A percentile compares a stretch with the other conserved stretches of the same genome.
phyloP scores from a whole-genome alignment of 1,139 yeast genomes.

The Scheffersomyces titani region DNA sequence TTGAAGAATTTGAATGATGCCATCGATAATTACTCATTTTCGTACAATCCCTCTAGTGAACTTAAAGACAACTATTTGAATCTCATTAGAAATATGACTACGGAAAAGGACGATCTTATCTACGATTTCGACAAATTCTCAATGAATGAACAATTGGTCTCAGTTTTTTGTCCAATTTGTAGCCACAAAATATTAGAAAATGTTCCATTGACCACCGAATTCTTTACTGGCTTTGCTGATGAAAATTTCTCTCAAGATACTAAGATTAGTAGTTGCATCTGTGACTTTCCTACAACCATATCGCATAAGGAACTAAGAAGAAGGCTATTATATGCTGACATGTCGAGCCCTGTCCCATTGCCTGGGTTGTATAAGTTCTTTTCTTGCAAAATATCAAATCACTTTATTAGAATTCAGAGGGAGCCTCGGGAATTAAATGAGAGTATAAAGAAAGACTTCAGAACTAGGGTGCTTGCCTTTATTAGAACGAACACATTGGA shows the following conservation, averaged over 20 bases:
- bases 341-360: constrained; percentile 7
- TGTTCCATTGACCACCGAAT: constrained; percentile 17
- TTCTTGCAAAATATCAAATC: constrained; percentile 2
- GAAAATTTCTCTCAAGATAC: constrained; percentile 9
- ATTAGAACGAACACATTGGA: neutral
- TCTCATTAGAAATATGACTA: constrained; percentile 3
- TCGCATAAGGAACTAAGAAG: constrained; percentile 21
- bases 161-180: constrained; percentile 23
- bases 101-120: constrained; percentile 1
- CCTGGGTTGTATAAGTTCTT: constrained; percentile 15
- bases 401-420: neutral
- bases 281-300: constrained; percentile 4
- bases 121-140: constrained; percentile 2
- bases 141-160: constrained; percentile 5
- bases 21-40: constrained; percentile 22
- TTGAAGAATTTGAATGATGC: constrained; percentile 19
- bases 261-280: constrained; percentile 5
- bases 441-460: neutral
- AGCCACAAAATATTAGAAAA: constrained; percentile 6
- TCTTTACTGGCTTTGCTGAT: constrained; percentile 25
- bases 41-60: constrained; percentile 16
- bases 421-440: neutral
- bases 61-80: constrained; percentile 4
- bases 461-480: neutral
- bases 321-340: constrained; percentile 24